Base-by-base conservation (phyloP, 2,329 filamentous ascomycete species). In the Aspergillus fructus region DNA sequence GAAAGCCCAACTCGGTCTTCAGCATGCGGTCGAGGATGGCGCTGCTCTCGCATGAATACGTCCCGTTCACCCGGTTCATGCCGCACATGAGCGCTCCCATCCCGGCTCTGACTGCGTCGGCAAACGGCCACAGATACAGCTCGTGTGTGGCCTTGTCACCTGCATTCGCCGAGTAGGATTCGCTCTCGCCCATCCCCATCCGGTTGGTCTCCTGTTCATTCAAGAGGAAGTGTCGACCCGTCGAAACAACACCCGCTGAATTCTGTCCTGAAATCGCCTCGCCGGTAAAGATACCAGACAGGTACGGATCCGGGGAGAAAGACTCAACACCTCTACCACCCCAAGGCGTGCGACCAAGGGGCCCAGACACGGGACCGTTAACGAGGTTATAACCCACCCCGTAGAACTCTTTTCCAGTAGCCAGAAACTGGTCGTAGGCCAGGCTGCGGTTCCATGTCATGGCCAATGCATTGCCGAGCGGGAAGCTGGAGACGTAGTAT, bases 1-100 rank as follows among this genome's bases (percentile, higher is more conserved):
- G 89, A 76, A 93, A 93, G 43, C 89, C 89, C 0, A 93, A 80
- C 72, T 94, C 90, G 34, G 84, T 83, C 77, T 93, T 93, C 63
- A 94, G 78, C 11, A 93, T 74, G 47, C 87, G 86, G 70, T 94
- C 94, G 60, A 91, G 76, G 5, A 88, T 76, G 69, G 90, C 87
- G 47, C 86, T 89, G 78, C 94, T 93, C 67, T 93, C 88, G 74
- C 90, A 93, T 17, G 74, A 82, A 62, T 92, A 91, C 3, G 86
- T 90, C 74, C 91, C 91, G 79, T 96, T 94, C 73, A 91, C 70
- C 64, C 89, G 87, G 63, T 78, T 66, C 45, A 47, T 47, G 7
- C 12, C 45, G n/a, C 45, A 47, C 45, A 47, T 47, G 24, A 49
- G 13, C 5, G 46, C 30, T 13, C 46, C 46, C 46, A 80, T 81